A percentile compares a stretch with the other conserved stretches of the same genome.
phyloP scores from a whole-genome alignment of 805 yeast species.

The Starmerella powellii region DNA sequence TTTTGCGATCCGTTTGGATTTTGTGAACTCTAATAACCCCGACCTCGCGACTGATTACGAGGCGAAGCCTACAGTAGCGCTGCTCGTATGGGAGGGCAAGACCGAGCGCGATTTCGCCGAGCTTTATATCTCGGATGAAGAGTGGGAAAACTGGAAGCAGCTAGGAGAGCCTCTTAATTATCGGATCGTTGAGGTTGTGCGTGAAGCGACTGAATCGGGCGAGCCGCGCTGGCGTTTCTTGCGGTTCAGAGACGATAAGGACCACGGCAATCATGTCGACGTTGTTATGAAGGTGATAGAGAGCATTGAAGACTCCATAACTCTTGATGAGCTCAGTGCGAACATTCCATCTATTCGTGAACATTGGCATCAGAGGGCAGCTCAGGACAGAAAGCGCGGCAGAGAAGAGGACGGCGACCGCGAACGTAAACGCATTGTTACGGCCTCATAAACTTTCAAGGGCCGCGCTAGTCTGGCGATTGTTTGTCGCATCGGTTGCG shows the following conservation, averaged over 20 bases:
- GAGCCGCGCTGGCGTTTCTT: conserved; percentile 69
- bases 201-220: conserved; percentile 33
- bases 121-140: conserved; percentile 49
- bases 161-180: conserved; percentile 76
- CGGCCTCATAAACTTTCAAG: too few relatives aligned
- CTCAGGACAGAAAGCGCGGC: background rate
- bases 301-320: conserved; percentile 77
- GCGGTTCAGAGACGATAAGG: conserved; percentile 87
- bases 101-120: conserved; percentile 50
- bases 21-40: conserved; percentile 56
- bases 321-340: conserved; percentile 51
- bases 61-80: conserved; percentile 53
- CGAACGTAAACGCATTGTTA: too few relatives aligned
- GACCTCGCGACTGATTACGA: conserved; percentile 42
- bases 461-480: too few relatives aligned
- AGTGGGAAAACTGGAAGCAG: conserved; percentile 66
- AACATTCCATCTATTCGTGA: conserved; percentile 14
- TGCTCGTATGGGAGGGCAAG: conserved; percentile 58
- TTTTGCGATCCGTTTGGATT: conserved; percentile 56
- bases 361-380: conserved; percentile 14
- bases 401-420: background rate
- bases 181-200: conserved; percentile 73
- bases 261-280: conserved; percentile 69
- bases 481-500: too few relatives aligned
- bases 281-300: conserved; percentile 73